Evolutionary conservation across 495 filamentous ascomycete species (phyloP), one percentile per base, ranked within the genome.

Genomic region (Pseudoneurospora amorphoporcata): DNA sequence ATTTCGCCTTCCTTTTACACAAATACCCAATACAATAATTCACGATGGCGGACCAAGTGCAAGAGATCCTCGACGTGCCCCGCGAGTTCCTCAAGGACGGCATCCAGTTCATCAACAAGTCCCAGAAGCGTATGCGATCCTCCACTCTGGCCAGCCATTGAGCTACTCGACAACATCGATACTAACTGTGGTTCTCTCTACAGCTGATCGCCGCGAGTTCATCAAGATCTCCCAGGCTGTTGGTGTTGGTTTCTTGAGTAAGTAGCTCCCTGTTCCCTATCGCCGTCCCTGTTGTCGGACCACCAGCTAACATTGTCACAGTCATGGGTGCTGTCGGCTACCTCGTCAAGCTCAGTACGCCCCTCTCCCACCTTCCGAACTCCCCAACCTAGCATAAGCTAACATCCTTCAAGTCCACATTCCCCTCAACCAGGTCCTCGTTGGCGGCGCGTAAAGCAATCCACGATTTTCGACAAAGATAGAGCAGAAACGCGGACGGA

Each of bases 191-290:
- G 29, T 65, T 65, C n/a, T 68, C 41, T 23, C 1, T 71, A 38
- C 73, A 82, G 81, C 94, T 77, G 94, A 97, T 82, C 88, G 88
- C 81, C 86, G 89, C 73, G 94, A 97, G 78, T 98, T 97, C 85
- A 88, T 97, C 78, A 94, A 95, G 86, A 95, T 99, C 83, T 93
- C 89, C 77, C 94, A 97, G 82, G 95, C 95, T 73, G 95, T 99
- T 73, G 95, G 95, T 75, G 90, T 97, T 76, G 80, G 80, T 70
- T 81, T 82, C 74, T 75, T 81, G 29, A 76, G 78, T 79, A 77
- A 58, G 77, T 65, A 14, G n/a, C 9, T 39, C 37, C 35, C 14
- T 17, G 16, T n/a, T 10, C 61, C 53, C 35, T 42, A 6, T 41
- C 14, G 47, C 38, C 7, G 35, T 41, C n/a, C 47, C 38, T 10